Conservation (phyloP, 2,329 filamentous ascomycete genomes). For the Cordyceps cateniannulata region DNA sequence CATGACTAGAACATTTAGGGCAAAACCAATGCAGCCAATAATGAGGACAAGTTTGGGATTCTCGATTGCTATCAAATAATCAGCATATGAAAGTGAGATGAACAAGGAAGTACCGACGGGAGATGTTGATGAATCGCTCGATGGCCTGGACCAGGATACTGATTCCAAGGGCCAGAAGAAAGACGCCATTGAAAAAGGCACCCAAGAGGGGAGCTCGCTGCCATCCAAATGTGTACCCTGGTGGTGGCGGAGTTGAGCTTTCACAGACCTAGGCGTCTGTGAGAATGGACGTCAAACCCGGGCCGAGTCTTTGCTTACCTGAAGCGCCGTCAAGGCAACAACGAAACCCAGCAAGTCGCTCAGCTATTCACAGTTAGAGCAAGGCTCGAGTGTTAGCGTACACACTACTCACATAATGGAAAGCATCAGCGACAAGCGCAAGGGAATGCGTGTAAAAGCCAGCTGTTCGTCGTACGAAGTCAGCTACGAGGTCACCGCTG, state of each 20-base stretch:
- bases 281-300: background rate
- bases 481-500: background rate
- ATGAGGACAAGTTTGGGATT: constrained; percentile 62
- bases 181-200: constrained; percentile 75
- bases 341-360: constrained; percentile 66
- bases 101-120: constrained; percentile 33
- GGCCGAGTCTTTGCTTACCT: constrained; percentile 35
- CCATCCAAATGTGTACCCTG: constrained; percentile 60
- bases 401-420: constrained; percentile 57
- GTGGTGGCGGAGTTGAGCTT: constrained; percentile 43
- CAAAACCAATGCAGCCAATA: constrained; percentile 60
- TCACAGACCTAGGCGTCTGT: constrained; percentile 45
- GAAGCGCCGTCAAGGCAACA: constrained; percentile 58
- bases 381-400: background rate
- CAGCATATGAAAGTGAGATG: background rate
- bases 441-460: constrained; percentile 66
- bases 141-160: constrained; percentile 69
- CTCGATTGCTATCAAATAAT: constrained; percentile 44
- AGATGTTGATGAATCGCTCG: constrained; percentile 57
- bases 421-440: constrained; percentile 69
- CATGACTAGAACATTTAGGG: constrained; percentile 60
- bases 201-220: constrained; percentile 66
- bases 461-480: constrained; percentile 37
- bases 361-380: constrained; percentile 37
- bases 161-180: constrained; percentile 63